Evolutionary conservation across 257 asterid species (phyloP), one percentile per base, ranked within the genome.

Genomic region (Nyctanthes arbortristis): DNA sequence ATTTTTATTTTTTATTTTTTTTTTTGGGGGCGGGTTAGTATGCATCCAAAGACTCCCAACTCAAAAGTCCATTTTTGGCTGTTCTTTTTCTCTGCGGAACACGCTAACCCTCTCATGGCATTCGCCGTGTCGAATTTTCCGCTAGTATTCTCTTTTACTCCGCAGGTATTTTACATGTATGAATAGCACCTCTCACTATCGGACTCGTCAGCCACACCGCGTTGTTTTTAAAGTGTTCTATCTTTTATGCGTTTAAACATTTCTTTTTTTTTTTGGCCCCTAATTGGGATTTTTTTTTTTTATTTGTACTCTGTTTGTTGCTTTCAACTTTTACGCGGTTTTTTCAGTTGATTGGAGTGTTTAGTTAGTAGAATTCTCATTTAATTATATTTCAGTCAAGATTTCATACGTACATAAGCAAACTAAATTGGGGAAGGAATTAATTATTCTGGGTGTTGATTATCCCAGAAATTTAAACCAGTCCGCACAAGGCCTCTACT

Each of bases 321-420:
- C 54, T 72, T 73, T 72, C 77, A 55, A 13, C 31, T 14, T 47
- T 70, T 55, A 79, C 90, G 87, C 87, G 90, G 79, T 77, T 55
- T 22, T 59, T 73, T 79, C 77, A 25, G 64, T 75, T 70, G 30
- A 66, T 80, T 64, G 77, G 37, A 68, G 57, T 4, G 47, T 70
- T 65, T 22, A 4, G 18, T 36, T 63, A 2, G 31, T 37, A 13
- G 18, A 25, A 52, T 22, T n/a, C 30, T 52, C 14, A 10, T 20
- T 52, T 52, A 52, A 20, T 22, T 52, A 8, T 52, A 7, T 22
- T 22, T 22, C 30, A 22, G 59, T 52, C 59, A 52, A 52, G 13
- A 22, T 20, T 52, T 0, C 7, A n/a, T 43, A 16, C n/a, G 7
- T 6, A 65, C 73, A 57, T 56, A 70, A 32, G 37, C 5, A 22